Evolutionary conservation across 257 asterid genomes (phyloP), one percentile per base, ranked within the genome.

Genomic region (Solanum pennellii): DNA sequence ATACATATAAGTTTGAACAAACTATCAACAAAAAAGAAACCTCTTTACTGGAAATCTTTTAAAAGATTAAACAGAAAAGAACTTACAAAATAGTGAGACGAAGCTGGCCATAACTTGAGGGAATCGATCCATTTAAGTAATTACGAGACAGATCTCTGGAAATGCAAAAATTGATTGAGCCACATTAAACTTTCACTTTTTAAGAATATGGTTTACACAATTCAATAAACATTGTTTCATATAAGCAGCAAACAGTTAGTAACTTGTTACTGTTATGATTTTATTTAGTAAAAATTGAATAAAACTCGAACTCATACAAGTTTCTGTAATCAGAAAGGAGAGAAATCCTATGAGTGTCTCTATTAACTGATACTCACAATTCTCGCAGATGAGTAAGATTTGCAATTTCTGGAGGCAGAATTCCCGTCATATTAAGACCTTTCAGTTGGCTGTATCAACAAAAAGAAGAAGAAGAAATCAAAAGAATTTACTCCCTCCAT

Each of bases 71-170:
- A 52, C 56, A 33, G 21, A 83, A 72, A 20, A 59, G 56, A 41
- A 92, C 98, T 93, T 90, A 97, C 99, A 97, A 16, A 37, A 0
- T 88, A 84, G 79, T 82, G 60, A 97, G 86, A 60, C 92, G 93
- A 89, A 94, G 92, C 90, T 68, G 91, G 75, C 93, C 91, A 65
- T 90, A 94, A 72, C 16, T 86, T 37, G 90, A 15, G 45, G 99
- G 98, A 89, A 97, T 91, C 21, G 98, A 69, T 87, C 99, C 98
- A 86, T 91, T 93, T 84, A 97, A 90, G 91, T 90, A 92, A 91
- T 97, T 97, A 66, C 93, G 96, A 83, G 93, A 2, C 69, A 97
- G 91, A 88, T 97, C 98, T 82, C 99, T 97, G 94, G 56, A 65
- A 89, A 71, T 39, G 77, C 27, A 89, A 84, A 89, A 68, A 69